These are phyloP conservation scores for Sistotremastrum niveocremeum DNA, from an alignment of 768 basidiomycete species.

Conservation along the genomic window DNA sequence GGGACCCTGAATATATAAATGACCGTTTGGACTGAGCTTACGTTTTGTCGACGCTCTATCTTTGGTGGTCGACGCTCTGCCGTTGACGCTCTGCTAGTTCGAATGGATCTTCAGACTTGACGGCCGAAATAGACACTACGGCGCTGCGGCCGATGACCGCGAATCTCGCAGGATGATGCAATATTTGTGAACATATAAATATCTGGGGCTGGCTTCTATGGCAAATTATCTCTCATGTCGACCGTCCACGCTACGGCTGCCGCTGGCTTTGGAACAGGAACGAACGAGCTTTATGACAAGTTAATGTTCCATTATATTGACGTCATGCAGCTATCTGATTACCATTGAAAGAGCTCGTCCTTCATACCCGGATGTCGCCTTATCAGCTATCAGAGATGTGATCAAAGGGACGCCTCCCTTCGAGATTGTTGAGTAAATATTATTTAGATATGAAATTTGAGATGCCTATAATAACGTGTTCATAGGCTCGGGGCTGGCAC, in stretches of 20 bases:
- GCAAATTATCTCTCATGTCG: slow-evolving; percentile 15
- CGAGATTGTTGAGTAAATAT: slow-evolving; percentile 57
- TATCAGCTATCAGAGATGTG: slow-evolving; percentile 45
- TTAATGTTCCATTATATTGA: slow-evolving; percentile 11
- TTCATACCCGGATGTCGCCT: slow-evolving; percentile 55
- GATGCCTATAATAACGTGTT: slow-evolving; percentile 1
- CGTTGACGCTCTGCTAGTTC: too few species aligned
- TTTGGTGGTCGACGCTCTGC: too few species aligned
- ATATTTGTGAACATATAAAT: too few species aligned
- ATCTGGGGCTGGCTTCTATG: too few species aligned
- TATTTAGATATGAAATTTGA: slow-evolving; percentile 3
- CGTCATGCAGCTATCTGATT: neutral
- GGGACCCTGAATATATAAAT: too few species aligned
- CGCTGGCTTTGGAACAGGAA: slow-evolving; percentile 63
- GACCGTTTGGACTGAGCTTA: too few species aligned
- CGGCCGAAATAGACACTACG: too few species aligned
- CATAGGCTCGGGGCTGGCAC: slow-evolving; percentile 71
- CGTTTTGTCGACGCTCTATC: too few species aligned
- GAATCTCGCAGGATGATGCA: too few species aligned
- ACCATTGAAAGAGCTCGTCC: slow-evolving; percentile 52
- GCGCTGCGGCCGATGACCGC: too few species aligned
- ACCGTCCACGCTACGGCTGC: slow-evolving; percentile 54
- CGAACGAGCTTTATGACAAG: slow-evolving; percentile 75
- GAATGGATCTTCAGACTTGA: too few species aligned
- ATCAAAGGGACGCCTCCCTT: slow-evolving; percentile 26